Base-by-base conservation (phyloP, 2,329 filamentous ascomycete species). In the Fusarium proliferatum region DNA sequence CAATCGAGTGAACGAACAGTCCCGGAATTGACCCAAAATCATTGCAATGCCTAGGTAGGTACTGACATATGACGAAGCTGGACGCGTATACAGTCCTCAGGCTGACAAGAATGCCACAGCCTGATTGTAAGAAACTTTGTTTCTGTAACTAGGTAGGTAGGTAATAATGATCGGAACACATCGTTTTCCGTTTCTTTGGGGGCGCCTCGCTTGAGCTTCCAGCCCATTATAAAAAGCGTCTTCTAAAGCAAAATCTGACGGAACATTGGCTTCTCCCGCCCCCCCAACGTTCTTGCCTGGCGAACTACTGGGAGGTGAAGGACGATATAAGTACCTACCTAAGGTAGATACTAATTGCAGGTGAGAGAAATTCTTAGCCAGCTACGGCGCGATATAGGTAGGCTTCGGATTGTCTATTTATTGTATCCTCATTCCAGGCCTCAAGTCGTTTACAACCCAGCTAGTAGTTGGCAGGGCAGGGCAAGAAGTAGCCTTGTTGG, bases 41-140 rank as follows among this genome's bases (percentile, higher is more conserved):
- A 34, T 43, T 43, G 41, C 39, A 48, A n/a, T 72, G 36, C 49
- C 30, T 51, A 28, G 19, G 26, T 30, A 30, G 30, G 30, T 15
- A 19, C n/a, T 19, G 15, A 52, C 33, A 39, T n/a, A 57, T 65
- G 69, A 73, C 65, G 52, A 52, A 45, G 53, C 49, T 60, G 53
- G 61, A 73, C 70, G 66, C 69, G 70, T 71, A 71, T 60, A 62
- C 60, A 73, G 65, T 53, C 69, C 65, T 26, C 33, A 19, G 33
- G 34, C 34, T 71, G 70, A 60, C 38, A 67, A 58, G 53, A 67
- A 59, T 70, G 55, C 52, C 71, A 73, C 70, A 67, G 70, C 65
- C 69, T 65, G 41, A 33, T 21, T 46, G n/a, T 28, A 51, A 38
- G 57, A 56, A 71, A 60, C 41, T 51, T 48, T 30, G 30, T 30